Evolutionary conservation across 768 basidiomycete genomes (phyloP), one percentile per base, ranked within the genome.

Genomic region (Lentinula edodes): DNA sequence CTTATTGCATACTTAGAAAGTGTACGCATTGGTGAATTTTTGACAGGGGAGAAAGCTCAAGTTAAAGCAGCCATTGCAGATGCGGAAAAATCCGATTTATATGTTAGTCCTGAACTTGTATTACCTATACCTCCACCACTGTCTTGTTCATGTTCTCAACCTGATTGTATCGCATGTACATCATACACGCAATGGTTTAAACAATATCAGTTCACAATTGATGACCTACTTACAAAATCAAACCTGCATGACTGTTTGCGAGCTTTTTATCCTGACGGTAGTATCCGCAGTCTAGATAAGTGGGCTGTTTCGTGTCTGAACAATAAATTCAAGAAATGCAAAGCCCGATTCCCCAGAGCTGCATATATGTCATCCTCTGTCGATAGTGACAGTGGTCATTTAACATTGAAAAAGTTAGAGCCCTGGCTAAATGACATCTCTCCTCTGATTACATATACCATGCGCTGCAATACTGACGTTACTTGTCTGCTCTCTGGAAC

Each of bases 1-100:
- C 38, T 77, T 2, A 53, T 75, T 9, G 46, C 55, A 23, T 77
- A 74, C 60, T 41, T 77, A 2, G 75, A 78, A 60, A 54, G 61
- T 57, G 41, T 57, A 3, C 72, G 74, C 61, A 35, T 63, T 36
- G 77, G 74, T 2, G 71, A 76, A 34, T 75, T 77, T 43, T 18
- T 68, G 6, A 67, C 62, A 9, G 71, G 71, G 0, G 58, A 64
- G 1, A 61, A 67, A 61, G 57, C 61, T 1, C 58, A 69, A 9
- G 65, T 74, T 2, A 7, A 35, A 10, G 58, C 39, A 0, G 59
- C 50, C 7, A 58, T 67, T 3, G 6, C 20, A 15, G 20, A 46
- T 28, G 15, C 35, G 32, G 38, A 16, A 52, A 12, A 2, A n/a
- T 20, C 13, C 16, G 38, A 6, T 8, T 9, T 20, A 5, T 69